phyloP scores from a whole-genome alignment of 208 protist genomes.

The Trypanosoma cruzi region DNA sequence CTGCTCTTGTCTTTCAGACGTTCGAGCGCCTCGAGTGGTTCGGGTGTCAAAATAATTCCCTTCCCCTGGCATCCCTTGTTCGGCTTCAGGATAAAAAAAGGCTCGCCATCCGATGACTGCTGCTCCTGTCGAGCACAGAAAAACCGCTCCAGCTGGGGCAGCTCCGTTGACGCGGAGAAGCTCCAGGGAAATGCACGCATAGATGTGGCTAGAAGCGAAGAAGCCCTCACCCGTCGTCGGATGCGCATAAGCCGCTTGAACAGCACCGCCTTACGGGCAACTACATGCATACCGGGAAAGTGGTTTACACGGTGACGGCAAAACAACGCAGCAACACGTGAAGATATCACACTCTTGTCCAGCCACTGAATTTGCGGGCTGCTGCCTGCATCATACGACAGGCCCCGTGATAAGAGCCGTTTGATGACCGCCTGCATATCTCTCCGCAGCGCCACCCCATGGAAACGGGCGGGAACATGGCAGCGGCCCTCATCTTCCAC shows the following conservation, averaged over 20 bases:
- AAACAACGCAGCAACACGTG: slow-evolving; percentile 60
- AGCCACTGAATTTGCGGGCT: slow-evolving; percentile 88
- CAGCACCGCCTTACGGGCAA: slow-evolving; percentile 91
- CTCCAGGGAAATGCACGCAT: slow-evolving; percentile 47
- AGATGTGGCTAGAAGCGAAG: slow-evolving; percentile 7
- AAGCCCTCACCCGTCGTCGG: slow-evolving; percentile 8
- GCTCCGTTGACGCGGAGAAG: slow-evolving; percentile 50
- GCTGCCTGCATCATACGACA: slow-evolving; percentile 18
- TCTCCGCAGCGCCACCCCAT: slow-evolving; percentile 31
- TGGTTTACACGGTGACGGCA: slow-evolving; percentile 93
- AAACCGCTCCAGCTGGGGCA: slow-evolving; percentile 34
- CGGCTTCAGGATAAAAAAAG: slow-evolving; percentile 88
- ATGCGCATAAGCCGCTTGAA: slow-evolving; percentile 88
- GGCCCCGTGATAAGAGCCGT: neutral
- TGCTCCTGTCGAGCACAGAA: slow-evolving; percentile 6
- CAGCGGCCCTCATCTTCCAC: slow-evolving; percentile 53
- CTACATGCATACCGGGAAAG: slow-evolving; percentile 88
- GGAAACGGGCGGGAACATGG: slow-evolving; percentile 39
- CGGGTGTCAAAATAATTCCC: slow-evolving; percentile 72
- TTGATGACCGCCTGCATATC: slow-evolving; percentile 1
- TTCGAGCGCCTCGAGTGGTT: slow-evolving; percentile 53
- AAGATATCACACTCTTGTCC: slow-evolving; percentile 75
- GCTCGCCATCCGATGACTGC: neutral
- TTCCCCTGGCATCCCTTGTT: slow-evolving; percentile 82
- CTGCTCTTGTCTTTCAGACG: slow-evolving; percentile 15